Evolutionary conservation across 371 early-diverging fungal genomes (phyloP), one percentile per base, ranked within the genome.

Genomic region (Mortierella sp.): DNA sequence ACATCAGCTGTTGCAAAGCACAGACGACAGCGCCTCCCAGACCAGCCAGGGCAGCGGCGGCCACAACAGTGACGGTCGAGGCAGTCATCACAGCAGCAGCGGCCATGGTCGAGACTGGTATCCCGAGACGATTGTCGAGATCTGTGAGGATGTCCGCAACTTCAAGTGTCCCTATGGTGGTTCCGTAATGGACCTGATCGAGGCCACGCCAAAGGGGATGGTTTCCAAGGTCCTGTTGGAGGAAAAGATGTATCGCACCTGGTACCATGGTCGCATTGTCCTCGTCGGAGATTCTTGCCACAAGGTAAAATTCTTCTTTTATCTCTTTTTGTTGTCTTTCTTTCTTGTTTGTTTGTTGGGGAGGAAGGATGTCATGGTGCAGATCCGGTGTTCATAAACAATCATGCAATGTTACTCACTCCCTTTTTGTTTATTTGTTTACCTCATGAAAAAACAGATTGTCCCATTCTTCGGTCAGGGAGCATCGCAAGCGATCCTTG

Each of bases 401-500:
- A 46, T 55, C 35, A 48, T 49, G 72, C 35, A 48, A 29, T 41
- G 55, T 75, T 48, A 75, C 75, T 46, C 11, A 29, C 60, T 32
- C 60, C n/a, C 27, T 55, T 10, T 58, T 58, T 65, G 55, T 10
- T 51, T 44, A 29, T 43, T 32, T 56, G 1, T 74, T 44, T 44
- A 21, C 29, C 29, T 65, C 65, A 3, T 5, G 5, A 16, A 11
- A 29, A 16, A 16, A 3, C 44, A 85, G 86, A 85, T 85, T 43
- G 86, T 85, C 10, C 86, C 86, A 8, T 85, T 85, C 76, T 81
- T 85, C 65, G 86, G 86, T 24, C 86, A 85, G 72, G 86, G 86
- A 14, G 86, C 86, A 21, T 85, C 86, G n/a, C 86, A 85, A 43
- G 86, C 86, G 3, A 85, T 85, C 35, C 76, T 85, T 7, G 86